Conservation (phyloP, 1,139 yeast genomes). For the Trichomonascaceae sp. region DNA sequence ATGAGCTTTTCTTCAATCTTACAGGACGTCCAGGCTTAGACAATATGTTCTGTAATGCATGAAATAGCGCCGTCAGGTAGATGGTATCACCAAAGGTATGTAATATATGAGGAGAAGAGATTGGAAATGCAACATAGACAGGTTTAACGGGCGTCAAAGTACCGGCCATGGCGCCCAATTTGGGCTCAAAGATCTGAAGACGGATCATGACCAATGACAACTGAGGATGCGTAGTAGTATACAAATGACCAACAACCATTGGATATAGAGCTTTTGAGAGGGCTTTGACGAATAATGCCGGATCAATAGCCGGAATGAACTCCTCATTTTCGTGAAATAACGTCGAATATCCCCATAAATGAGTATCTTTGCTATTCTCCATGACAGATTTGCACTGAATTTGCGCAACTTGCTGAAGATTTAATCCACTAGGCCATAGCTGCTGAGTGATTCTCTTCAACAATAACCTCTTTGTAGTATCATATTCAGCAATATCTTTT, state of each 20-base stretch:
- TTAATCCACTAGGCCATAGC: conserved; percentile 60
- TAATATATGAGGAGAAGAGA: conserved; percentile 59
- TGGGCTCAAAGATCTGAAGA: conserved; percentile 58
- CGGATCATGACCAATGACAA: conserved; percentile 56
- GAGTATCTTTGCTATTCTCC: conserved; percentile 17
- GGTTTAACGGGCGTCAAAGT: conserved; percentile 53
- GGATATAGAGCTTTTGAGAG: conserved; percentile 42
- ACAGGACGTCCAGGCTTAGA: conserved; percentile 36
- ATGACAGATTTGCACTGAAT: conserved; percentile 49
- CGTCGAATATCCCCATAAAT: conserved; percentile 55
- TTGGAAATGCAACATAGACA: conserved; percentile 59
- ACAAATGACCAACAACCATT: conserved; percentile 43
- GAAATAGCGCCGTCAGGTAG: conserved; percentile 49
- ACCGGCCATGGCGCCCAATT: conserved; percentile 18
- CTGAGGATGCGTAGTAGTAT: conserved; percentile 60
- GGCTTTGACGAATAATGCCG: conserved; percentile 40
- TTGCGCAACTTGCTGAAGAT: conserved; percentile 64
- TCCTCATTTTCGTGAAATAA: conserved; percentile 32
- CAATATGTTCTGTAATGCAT: conserved; percentile 50
- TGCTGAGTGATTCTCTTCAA: conserved; percentile 27
- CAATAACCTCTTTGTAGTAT: neutral
- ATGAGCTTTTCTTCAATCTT: conserved; percentile 30
- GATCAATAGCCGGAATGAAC: conserved; percentile 36
- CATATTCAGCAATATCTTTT: neutral
- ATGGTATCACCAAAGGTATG: conserved; percentile 48